Evolutionary conservation across 306 rosid species (phyloP).

Genomic region (Ormosia emarginata): DNA sequence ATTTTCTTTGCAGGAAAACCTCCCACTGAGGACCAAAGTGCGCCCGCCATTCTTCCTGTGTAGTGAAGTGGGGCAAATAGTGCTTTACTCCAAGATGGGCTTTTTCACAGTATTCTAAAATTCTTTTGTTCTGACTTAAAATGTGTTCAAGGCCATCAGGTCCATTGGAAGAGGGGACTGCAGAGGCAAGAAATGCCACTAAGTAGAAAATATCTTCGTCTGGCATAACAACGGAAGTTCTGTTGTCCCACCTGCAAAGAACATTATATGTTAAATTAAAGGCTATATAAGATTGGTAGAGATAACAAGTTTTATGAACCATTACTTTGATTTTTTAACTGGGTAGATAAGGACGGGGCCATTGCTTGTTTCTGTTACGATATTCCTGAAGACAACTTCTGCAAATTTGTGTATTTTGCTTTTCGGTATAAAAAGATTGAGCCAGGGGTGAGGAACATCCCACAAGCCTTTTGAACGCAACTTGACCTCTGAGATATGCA

Average conservation of each 20-base stretch:
- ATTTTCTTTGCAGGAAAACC: constrained; percentile 65
- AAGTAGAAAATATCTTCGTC: constrained; percentile 83
- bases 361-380: constrained; percentile 55
- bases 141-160: constrained; percentile 76
- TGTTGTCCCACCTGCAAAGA: constrained; percentile 89
- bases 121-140: constrained; percentile 74
- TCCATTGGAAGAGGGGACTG: constrained; percentile 75
- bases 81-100: constrained; percentile 76
- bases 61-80: constrained; percentile 75
- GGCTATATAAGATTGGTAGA: not conserved
- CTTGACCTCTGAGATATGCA: constrained; percentile 80
- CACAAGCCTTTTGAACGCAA: constrained; percentile 86
- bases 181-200: constrained; percentile 86
- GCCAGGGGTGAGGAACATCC: constrained; percentile 99
- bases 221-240: constrained; percentile 60
- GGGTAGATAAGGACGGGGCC: constrained; percentile 93
- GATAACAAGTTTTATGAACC: not conserved
- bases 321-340: constrained; percentile 75
- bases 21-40: constrained; percentile 93
- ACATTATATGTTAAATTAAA: constrained; percentile 21
- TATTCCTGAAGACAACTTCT: constrained; percentile 73
- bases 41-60: constrained; percentile 74
- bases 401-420: constrained; percentile 80
- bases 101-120: constrained; percentile 73
- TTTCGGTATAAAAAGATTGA: constrained; percentile 86